Base-by-base conservation (phyloP, 768 basidiomycete genomes). In the Crepidotus variabilis region DNA sequence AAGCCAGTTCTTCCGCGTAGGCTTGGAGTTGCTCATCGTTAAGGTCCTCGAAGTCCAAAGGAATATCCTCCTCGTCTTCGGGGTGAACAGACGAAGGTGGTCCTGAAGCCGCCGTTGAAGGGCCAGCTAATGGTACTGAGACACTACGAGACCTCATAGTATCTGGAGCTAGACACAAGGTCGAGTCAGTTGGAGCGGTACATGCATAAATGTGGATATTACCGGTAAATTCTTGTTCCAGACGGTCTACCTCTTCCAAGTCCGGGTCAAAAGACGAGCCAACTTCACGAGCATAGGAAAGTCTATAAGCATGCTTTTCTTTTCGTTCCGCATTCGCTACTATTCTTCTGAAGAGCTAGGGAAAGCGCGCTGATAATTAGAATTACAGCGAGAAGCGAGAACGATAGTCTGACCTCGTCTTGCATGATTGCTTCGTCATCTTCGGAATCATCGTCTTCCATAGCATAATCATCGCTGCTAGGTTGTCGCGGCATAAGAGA, bases 241-340 rank as follows among this genome's bases (percentile, higher is more conserved):
- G n/a, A 67, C 63, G 20, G n/a, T 61, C 70, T 3, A 80, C 67
- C 55, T 89, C 86, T 33, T 90, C 86, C 63, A 88, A 70, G 65
- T 83, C 82, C 4, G 88, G 88, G 65, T 90, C 88, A 56, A 88
- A 82, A 0, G 88, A 90, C 14, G 87, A 88, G 5, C 88, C 88
- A 2, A 90, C 87, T 56, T 89, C 87, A 16, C 72, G 65, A 23
- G 81, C 77, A 57, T 86, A 90, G 1, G 87, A 89, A 2, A 87
- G 65, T 8, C 80, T 78, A 61, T 85, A 88, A 1, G 75, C 67
- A 63, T 88, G 80, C 2, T 66, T 72, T 16, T 71, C 66, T 61
- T 78, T 84, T 10, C 77, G 72, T 32, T 75, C 77, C 11, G 81
- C 71, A 63, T 80, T 83, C 6, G 75, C 72, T 68, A 90, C 75